Conservation (phyloP, 1,284 basidiomycete genomes). For the Ustilago hordei region DNA sequence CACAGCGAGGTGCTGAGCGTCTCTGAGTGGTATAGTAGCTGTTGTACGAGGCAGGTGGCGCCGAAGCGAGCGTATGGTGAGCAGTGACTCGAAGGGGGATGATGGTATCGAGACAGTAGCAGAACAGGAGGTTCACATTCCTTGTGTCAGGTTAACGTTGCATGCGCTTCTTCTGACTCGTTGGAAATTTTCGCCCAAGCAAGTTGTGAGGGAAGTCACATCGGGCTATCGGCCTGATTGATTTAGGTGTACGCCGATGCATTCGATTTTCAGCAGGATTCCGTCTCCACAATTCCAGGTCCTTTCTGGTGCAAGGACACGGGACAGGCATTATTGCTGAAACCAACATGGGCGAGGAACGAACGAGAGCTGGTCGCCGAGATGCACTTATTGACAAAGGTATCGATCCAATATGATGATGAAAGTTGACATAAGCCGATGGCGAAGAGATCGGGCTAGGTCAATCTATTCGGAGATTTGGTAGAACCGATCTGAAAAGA, state of each 20-base stretch:
- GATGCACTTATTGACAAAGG: not conserved
- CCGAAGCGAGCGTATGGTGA: not conserved
- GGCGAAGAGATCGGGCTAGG: too few species aligned
- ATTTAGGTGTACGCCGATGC: not conserved
- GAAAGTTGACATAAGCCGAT: too few species aligned
- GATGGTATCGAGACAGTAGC: not conserved
- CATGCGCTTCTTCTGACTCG: constrained; percentile 18
- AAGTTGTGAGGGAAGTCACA: too few species aligned
- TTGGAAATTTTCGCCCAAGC: constrained; percentile 10
- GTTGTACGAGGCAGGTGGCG: constrained; percentile 8
- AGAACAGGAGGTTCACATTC: not conserved
- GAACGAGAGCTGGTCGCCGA: not conserved
- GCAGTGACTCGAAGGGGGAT: constrained; percentile 13
- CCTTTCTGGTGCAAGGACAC: not conserved
- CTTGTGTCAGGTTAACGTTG: not conserved
- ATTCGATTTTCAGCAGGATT: not conserved
- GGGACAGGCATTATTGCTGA: not conserved
- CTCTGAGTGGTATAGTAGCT: not conserved
- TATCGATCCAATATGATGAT: too few species aligned
- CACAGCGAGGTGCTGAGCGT: constrained; percentile 1
- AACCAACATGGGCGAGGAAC: constrained; percentile 16
- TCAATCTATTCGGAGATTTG: too few species aligned
- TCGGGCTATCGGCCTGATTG: not conserved
- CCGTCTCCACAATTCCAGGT: not conserved
- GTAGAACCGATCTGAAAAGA: too few species aligned